phyloP scores from a whole-genome alignment of 2,329 filamentous ascomycete genomes.

The Pseudomassariella vexata region DNA sequence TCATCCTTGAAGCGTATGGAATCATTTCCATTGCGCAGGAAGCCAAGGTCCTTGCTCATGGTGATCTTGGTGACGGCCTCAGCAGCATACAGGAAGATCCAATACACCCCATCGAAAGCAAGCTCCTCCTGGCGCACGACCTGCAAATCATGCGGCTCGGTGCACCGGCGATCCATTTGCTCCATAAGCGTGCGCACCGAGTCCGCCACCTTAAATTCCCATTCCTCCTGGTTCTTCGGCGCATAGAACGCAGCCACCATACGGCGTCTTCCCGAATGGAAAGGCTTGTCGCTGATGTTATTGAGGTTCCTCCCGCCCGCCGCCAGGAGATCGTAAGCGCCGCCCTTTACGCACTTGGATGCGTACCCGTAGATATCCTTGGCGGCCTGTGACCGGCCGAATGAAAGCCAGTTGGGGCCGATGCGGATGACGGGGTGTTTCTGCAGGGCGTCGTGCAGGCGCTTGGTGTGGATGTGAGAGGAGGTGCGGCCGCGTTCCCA shows the following conservation, averaged over 20 bases:
- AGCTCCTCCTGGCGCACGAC: conserved; percentile 12
- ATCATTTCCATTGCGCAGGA: conserved; percentile 2
- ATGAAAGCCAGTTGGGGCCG: conserved; percentile 7
- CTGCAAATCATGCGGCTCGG: conserved; percentile 11
- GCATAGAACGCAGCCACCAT: conserved; percentile 5
- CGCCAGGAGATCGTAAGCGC: conserved; percentile 1
- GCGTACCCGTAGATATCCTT: conserved; percentile 8
- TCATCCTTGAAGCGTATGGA: not conserved
- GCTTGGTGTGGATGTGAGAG: conserved; percentile 2
- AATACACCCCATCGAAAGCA: conserved; percentile 11
- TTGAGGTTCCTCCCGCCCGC: not conserved
- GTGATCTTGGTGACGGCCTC: conserved; percentile 4
- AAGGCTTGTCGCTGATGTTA: conserved; percentile 3
- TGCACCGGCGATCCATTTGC: not conserved
- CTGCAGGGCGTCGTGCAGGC: too few species aligned
- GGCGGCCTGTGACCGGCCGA: conserved; percentile 1
- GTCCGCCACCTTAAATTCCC: conserved; percentile 4
- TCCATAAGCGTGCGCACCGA: not conserved
- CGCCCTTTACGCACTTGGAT: conserved; percentile 3
- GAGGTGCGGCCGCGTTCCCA: not conserved
- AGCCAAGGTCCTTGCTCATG: conserved; percentile 3
- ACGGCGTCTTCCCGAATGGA: conserved; percentile 2
- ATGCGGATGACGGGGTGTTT: conserved; percentile 5
- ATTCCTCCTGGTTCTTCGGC: conserved; percentile 2
- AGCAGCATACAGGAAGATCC: conserved; percentile 10